These are phyloP conservation scores for Rhizophagus prolifer DNA, from an alignment of 192 early-diverging fungal species.

Conservation along the genomic window DNA sequence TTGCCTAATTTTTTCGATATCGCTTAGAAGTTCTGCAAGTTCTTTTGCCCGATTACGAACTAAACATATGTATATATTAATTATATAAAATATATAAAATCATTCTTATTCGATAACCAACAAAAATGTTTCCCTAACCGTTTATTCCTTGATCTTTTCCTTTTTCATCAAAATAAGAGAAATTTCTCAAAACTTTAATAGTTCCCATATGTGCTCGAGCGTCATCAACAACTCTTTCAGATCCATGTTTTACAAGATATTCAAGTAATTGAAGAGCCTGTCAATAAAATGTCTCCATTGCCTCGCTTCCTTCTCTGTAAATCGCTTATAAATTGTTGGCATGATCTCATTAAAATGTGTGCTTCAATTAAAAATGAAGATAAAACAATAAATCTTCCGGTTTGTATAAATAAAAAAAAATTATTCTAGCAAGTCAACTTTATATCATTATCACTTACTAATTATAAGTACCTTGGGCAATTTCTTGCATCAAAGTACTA, in stretches of 20 bases:
- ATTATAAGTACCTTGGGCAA: slow-evolving; percentile 85
- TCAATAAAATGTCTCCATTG: slow-evolving; percentile 77
- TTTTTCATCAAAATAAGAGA: slow-evolving; percentile 88
- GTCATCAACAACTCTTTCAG: slow-evolving; percentile 89
- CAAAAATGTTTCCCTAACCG: slow-evolving; percentile 54
- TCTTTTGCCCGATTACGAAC: slow-evolving; percentile 89
- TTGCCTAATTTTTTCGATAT: slow-evolving; percentile 73
- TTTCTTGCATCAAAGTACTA: slow-evolving; percentile 89
- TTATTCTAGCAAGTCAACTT: background rate
- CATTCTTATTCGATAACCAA: background rate
- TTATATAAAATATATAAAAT: background rate
- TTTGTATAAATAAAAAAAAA: background rate
- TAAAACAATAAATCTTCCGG: background rate
- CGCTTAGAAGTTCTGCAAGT: slow-evolving; percentile 77
- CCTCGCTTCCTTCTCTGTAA: slow-evolving; percentile 78
- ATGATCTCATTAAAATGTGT: slow-evolving; percentile 95
- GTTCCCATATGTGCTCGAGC: slow-evolving; percentile 83
- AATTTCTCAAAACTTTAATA: slow-evolving; percentile 85
- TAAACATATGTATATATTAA: slow-evolving; percentile 29
- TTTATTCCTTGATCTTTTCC: slow-evolving; percentile 98
- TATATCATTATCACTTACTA: slow-evolving; percentile 50
- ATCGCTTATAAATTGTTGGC: slow-evolving; percentile 85
- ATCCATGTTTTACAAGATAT: slow-evolving; percentile 93
- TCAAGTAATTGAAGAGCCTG: slow-evolving; percentile 89
- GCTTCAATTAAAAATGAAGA: slow-evolving; percentile 42